Conservation (phyloP, 2,329 filamentous ascomycete genomes). For the Alternaria burnsii region DNA sequence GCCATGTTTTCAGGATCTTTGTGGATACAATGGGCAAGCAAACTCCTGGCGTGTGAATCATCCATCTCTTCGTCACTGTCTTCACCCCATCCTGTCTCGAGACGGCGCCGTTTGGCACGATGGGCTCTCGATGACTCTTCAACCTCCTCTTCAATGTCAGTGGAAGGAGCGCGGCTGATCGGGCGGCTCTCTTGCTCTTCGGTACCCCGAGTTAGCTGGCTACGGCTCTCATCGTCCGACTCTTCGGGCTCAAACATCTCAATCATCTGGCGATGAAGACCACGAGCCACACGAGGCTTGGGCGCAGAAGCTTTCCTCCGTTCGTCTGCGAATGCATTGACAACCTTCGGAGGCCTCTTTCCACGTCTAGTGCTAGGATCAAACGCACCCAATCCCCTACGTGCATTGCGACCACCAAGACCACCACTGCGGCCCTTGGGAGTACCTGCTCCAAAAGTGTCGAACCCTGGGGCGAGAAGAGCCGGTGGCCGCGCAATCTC, state of each 20-base stretch:
- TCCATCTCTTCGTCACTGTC: conserved; percentile 60
- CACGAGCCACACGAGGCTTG: conserved; percentile 69
- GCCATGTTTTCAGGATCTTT: conserved; percentile 75
- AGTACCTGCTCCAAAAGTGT: conserved; percentile 70
- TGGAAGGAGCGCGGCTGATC: conserved; percentile 71
- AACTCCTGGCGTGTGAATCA: conserved; percentile 55
- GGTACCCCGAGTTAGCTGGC: conserved; percentile 75
- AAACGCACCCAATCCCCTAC: conserved; percentile 55
- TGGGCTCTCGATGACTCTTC: conserved; percentile 57
- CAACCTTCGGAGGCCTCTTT: conserved; percentile 48
- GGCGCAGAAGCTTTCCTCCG: conserved; percentile 63
- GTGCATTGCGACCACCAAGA: conserved; percentile 52
- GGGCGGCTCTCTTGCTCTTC: conserved; percentile 86
- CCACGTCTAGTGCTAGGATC: conserved; percentile 55
- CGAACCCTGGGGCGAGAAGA: conserved; percentile 64
- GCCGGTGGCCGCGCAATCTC: conserved; percentile 65
- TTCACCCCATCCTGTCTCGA: conserved; percentile 56
- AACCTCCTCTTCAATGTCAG: conserved; percentile 61
- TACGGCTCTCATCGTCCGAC: conserved; percentile 77
- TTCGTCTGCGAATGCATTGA: conserved; percentile 65
- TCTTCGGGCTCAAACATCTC: conserved; percentile 82
- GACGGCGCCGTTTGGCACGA: conserved; percentile 57
- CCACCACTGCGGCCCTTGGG: conserved; percentile 60
- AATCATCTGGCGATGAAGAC: conserved; percentile 81
- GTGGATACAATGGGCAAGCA: conserved; percentile 59